Base-by-base conservation (phyloP, 768 basidiomycete genomes). In the Podaxis mareebaensis region DNA sequence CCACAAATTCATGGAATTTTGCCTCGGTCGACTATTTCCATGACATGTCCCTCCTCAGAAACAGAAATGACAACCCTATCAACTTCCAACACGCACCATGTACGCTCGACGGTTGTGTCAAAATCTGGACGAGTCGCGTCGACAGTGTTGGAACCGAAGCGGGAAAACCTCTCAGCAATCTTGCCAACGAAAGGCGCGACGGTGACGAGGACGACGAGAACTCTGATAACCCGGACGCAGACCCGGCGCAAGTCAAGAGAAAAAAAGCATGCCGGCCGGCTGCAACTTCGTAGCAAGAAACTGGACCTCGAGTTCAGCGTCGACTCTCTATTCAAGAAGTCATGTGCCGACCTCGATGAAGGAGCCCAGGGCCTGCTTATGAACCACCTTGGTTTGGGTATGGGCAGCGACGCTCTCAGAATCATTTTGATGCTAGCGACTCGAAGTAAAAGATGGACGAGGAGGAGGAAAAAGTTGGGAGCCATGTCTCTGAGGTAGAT, bases 11-110 rank as follows among this genome's bases (percentile, higher is more conserved):
- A 51, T 99, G 97, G 97, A 93, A 91, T 70, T 93, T 97, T 68
- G 96, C 95, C 3, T 84, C 99, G 51, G 99, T 99, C 62, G 97
- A 99, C 76, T 99, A 99, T 73, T 99, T 99, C 73, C 94, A 97
- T 68, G 96, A 99, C 73, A 95, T 99, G 90, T 95, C 93, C 11
- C 83, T 99, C 17, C 81, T 99, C 39, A 85, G 97, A 53, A 98
- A 99, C 74, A 88, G 91, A 65, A 86, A 85, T 51, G 96, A 98
- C 71, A 96, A 97, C 70, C 90, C 92, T 13, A 99, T 99, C 82
- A 99, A 99, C 76, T 99, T 99, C 72, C 97, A 99, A 76, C 96
- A 96, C 72, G 97, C 97, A 17, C 96, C 94, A 0, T 96, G 90
- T 73, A 99, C 97, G 0, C 85, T 99, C 24, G 97, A 99, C 64